Evolutionary conservation across 345 rosid species (phyloP).

Genomic region (Eucalyptus viminalis): DNA sequence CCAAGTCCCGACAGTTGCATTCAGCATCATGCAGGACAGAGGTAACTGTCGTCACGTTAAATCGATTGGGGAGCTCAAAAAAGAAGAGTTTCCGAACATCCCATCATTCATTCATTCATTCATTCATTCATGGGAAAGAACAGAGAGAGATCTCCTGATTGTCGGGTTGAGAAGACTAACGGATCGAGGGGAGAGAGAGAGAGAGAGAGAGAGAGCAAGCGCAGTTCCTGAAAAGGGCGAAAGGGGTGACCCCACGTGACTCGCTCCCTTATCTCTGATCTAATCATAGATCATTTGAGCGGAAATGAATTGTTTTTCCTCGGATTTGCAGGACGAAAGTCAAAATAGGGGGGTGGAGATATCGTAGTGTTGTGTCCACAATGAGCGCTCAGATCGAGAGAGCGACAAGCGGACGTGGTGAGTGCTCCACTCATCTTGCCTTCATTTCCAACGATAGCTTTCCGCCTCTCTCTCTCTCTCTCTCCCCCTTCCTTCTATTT

Average conservation of each 20-base stretch:
- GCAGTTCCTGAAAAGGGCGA: background rate
- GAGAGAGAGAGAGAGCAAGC: background rate
- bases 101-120: background rate
- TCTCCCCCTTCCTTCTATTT: background rate
- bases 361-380: background rate
- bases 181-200: background rate
- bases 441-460: background rate
- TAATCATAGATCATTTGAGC: background rate
- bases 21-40: background rate
- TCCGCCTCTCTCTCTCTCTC: background rate
- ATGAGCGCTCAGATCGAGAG: background rate
- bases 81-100: background rate
- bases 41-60: background rate
- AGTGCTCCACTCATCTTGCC: slow-evolving; percentile 7
- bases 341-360: background rate
- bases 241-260: background rate
- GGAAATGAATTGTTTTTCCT: background rate
- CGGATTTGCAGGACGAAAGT: background rate
- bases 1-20: background rate
- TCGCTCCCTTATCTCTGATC: background rate
- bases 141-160: background rate
- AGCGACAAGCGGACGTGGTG: slow-evolving; percentile 8
- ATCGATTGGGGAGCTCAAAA: background rate
- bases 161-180: background rate
- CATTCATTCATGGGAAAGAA: background rate